Conservation (phyloP, 2,329 filamentous ascomycete species). For the Fusarium sp. region DNA sequence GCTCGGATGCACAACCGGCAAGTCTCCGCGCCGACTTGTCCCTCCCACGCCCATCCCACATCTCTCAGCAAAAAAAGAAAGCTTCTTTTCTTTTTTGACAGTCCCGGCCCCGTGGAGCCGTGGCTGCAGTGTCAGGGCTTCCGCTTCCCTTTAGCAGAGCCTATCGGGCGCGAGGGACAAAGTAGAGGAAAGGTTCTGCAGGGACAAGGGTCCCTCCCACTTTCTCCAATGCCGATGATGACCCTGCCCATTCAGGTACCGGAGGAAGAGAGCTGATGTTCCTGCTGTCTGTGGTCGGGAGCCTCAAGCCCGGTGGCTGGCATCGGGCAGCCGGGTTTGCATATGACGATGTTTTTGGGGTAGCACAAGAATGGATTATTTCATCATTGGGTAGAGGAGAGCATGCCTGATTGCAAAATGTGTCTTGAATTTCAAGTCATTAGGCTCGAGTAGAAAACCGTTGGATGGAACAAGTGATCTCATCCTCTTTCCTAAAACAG, state of each 20-base stretch:
- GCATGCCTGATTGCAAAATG: neutral
- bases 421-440: neutral
- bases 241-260: slow-evolving; percentile 27
- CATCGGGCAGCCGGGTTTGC: slow-evolving; percentile 2
- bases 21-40: slow-evolving; percentile 31
- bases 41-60: neutral
- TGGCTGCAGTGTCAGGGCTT: slow-evolving; percentile 12
- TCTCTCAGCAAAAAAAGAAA: neutral
- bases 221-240: slow-evolving; percentile 25
- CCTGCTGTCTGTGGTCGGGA: slow-evolving; percentile 2
- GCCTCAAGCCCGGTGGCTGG: slow-evolving; percentile 11
- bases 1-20: slow-evolving; percentile 28
- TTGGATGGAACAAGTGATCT: neutral
- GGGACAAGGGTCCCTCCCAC: slow-evolving; percentile 28
- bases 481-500: slow-evolving; percentile 29
- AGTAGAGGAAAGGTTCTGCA: slow-evolving; percentile 3
- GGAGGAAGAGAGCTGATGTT: neutral
- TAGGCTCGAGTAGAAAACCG: neutral
- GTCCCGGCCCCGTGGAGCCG: slow-evolving; percentile 16
- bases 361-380: neutral
- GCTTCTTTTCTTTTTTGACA: slow-evolving; percentile 1
- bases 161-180: slow-evolving; percentile 34
- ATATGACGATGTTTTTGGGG: neutral
- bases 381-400: neutral
- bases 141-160: slow-evolving; percentile 32